Evolutionary conservation across 2,329 filamentous ascomycete genomes (phyloP).

Genomic region (Shiraia bambusicola): DNA sequence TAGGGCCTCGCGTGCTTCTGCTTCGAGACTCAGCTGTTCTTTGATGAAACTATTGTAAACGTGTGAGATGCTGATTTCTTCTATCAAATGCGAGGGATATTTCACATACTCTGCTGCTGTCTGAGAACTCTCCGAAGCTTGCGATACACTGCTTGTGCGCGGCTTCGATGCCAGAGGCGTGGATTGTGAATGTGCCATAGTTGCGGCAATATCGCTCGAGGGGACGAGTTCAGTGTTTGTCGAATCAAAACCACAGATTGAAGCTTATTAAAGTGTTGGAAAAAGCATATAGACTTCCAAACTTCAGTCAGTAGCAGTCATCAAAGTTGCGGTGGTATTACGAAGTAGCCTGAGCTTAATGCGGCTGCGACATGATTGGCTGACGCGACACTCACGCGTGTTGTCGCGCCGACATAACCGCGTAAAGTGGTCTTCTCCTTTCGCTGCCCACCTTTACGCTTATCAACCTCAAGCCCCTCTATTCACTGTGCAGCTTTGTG

Average conservation of each 20-base stretch:
- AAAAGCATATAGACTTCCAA: too few species aligned
- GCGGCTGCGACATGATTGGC: conserved; percentile 17
- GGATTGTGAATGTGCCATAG: conserved; percentile 33
- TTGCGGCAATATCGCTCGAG: conserved; percentile 1
- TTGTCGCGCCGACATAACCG: conserved; percentile 8
- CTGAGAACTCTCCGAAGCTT: conserved; percentile 54
- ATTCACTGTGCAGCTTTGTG: background rate
- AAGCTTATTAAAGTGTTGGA: too few species aligned
- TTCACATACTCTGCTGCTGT: conserved; percentile 52
- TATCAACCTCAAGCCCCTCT: conserved; percentile 1
- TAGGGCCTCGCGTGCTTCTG: conserved; percentile 89
- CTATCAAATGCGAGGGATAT: too few species aligned
- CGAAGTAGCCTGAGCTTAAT: conserved; percentile 6
- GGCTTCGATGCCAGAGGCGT: conserved; percentile 26
- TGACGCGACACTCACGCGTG: conserved; percentile 20
- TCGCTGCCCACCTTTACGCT: conserved; percentile 3
- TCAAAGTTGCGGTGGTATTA: conserved; percentile 2
- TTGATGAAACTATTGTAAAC: conserved; percentile 71
- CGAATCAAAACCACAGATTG: too few species aligned
- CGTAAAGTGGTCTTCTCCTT: conserved; percentile 13
- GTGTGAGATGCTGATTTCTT: background rate
- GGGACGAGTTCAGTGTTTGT: background rate
- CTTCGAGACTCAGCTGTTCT: conserved; percentile 85
- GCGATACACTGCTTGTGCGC: conserved; percentile 45
- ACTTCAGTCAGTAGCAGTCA: too few species aligned